A percentile compares a stretch with the other conserved stretches of the same genome.
Evolutionary conservation across 2,329 filamentous ascomycete genomes (phyloP).

Genomic region (Didymella lethalis): DNA sequence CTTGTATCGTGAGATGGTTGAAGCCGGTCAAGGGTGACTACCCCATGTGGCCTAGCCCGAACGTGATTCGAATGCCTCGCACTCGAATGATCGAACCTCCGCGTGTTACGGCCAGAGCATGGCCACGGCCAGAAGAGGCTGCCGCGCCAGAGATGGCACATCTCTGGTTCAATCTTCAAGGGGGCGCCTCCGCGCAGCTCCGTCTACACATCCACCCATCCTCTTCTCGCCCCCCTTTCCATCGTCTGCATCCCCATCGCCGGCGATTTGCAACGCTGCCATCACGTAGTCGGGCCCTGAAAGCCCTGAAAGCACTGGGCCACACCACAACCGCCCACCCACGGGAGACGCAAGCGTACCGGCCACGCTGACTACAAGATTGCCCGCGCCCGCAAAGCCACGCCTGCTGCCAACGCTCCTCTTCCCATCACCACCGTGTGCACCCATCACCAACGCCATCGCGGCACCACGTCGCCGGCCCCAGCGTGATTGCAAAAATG

Average conservation of each 20-base stretch:
- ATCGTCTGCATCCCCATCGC: constrained; percentile 9
- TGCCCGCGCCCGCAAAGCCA: constrained; percentile 7
- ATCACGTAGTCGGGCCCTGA: constrained; percentile 13
- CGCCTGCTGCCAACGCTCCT: constrained; percentile 14
- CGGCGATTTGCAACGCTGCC: constrained; percentile 18
- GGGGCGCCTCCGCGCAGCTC: constrained; percentile 14
- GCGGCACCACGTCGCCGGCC: constrained; percentile 34
- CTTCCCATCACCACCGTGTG: constrained; percentile 22
- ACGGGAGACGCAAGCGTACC: constrained; percentile 13
- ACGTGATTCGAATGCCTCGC: no score
- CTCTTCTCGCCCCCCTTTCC: constrained; percentile 11
- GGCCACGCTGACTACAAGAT: constrained; percentile 23
- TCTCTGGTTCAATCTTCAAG: constrained; percentile 16
- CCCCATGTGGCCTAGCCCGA: constrained; percentile 12
- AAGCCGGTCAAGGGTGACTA: neutral
- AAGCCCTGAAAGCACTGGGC: neutral
- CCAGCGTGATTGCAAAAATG: constrained; percentile 40
- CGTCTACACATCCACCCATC: constrained; percentile 15
- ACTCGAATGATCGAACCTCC: no score
- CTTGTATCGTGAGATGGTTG: neutral
- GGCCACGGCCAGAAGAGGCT: constrained; percentile 2
- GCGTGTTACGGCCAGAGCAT: no score
- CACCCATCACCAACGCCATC: constrained; percentile 26
- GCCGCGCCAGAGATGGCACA: constrained; percentile 16
- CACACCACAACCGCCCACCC: constrained; percentile 12